These are phyloP conservation scores for Agrostemma githago DNA, from an alignment of 148 eudicot genomes.

Conservation along the genomic window DNA sequence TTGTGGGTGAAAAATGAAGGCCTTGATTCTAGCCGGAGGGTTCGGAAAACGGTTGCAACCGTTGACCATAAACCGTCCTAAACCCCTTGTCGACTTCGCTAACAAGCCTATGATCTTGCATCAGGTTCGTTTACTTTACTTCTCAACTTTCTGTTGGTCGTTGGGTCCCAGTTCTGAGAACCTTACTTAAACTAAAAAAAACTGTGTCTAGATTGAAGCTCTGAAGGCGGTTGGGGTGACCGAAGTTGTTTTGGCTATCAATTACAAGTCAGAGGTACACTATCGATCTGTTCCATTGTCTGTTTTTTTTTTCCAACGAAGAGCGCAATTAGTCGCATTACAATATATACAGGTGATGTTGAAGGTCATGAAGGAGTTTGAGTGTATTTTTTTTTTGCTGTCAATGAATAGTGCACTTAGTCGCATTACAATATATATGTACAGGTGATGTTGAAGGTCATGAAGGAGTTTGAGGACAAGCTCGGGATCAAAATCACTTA, in stretches of 20 bases:
- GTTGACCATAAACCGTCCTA: constrained; percentile 81
- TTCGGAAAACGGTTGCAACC: constrained; percentile 97
- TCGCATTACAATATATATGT: neutral
- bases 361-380: constrained; percentile 85
- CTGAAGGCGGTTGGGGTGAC: constrained; percentile 86
- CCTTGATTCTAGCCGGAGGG: constrained; percentile 96
- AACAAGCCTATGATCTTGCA: constrained; percentile 97
- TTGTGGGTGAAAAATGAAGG: constrained; percentile 62
- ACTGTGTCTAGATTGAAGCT: constrained; percentile 70
- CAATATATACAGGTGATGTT: constrained; percentile 60
- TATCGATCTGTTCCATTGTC: neutral
- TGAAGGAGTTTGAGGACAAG: constrained; percentile 84
- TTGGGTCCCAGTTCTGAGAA: neutral
- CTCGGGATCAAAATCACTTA: constrained; percentile 81
- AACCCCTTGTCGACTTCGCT: constrained; percentile 96
- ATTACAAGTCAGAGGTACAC: constrained; percentile 94
- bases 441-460: constrained; percentile 87
- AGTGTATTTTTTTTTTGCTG: constrained; percentile 25
- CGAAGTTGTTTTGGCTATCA: constrained; percentile 95
- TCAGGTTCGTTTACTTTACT: constrained; percentile 44
- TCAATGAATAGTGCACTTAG: too few relatives aligned
- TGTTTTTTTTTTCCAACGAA: too few relatives aligned
- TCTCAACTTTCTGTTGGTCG: neutral
- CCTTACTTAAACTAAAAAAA: too few relatives aligned
- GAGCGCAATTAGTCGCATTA: neutral